phyloP scores from a whole-genome alignment of 2,329 filamentous ascomycete genomes.

The Penicillium sp. region DNA sequence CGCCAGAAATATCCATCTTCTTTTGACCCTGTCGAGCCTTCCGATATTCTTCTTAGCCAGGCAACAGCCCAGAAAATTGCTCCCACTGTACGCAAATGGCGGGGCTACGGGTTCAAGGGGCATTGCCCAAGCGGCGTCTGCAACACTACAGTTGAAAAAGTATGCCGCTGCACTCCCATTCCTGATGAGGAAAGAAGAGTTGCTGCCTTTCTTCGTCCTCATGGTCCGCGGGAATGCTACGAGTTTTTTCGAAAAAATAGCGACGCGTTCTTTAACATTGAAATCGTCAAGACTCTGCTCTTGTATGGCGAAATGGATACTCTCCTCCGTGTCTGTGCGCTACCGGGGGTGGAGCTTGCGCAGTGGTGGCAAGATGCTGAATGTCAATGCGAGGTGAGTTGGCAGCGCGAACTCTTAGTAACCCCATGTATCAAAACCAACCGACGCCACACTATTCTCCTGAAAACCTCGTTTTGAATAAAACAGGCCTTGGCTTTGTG shows the following conservation, averaged over 20 bases:
- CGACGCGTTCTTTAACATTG: conserved; percentile 4
- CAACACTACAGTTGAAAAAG: neutral
- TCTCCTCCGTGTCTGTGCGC: conserved; percentile 5
- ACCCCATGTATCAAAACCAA: no score
- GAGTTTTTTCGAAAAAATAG: neutral
- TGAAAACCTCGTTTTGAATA: no score
- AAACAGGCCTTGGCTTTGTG: no score
- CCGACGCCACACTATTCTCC: no score
- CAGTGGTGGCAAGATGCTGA: neutral
- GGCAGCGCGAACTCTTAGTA: no score
- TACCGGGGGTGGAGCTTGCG: neutral
- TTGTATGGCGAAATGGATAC: conserved; percentile 8
- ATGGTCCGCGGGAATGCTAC: neutral
- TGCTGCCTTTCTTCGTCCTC: neutral
- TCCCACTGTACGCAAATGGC: neutral
- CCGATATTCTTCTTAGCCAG: neutral
- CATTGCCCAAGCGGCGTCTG: neutral
- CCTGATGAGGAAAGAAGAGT: neutral
- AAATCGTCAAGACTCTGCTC: conserved; percentile 7
- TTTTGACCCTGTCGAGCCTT: neutral
- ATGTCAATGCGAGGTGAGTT: neutral
- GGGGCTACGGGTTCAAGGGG: neutral
- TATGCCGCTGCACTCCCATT: neutral
- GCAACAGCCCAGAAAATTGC: neutral
- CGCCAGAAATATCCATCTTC: neutral